Base-by-base conservation (phyloP, 305 asterid species). In the Fraxinus paxiana region DNA sequence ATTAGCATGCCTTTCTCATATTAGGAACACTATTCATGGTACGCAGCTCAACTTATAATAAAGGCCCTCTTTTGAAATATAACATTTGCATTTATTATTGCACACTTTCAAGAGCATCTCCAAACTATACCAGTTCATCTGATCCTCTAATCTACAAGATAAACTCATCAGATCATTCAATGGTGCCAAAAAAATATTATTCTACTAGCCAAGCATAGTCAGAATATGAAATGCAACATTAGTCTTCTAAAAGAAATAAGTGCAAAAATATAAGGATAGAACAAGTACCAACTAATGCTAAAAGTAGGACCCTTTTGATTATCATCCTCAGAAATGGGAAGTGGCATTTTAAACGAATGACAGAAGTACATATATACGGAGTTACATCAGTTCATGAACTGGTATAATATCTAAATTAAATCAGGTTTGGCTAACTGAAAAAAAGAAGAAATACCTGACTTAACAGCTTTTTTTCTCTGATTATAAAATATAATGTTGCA, bases 391-490 rank as follows among this genome's bases (percentile, higher is more conserved):
- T 43, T 77, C 43, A 75, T 61, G 59, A 76, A 76, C 33, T 34
- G 28, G 46, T 30, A 31, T 30, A 76, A 28, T 22, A 3, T 34
- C 13, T 61, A 26, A 63, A 38, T 56, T 20, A 71, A 28, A n/a
- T 71, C 20, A 56, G 20, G 77, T 7, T 77, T 69, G 9, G 33
- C 18, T n/a, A 65, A 22, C n/a, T 78, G 74, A 43, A 43, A 43
- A 9, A 79, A 63, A 37, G 18, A 78, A 22, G 79, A 75, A 51
- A 54, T 85, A 94, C 98, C 97, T 92, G 93, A 87, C 97, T 87
- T 78, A 92, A 88, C 41, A 90, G 87, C 87, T 93, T 93, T 80
- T 90, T 90, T 48, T 94, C 98, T 80, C 90, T 90, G 81, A 91
- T 12, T 61, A 93, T 79, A 81, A 94, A 87, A 87, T 83, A 94